Conservation (phyloP, 2,329 filamentous ascomycete species). For the Colletotrichum sp. region DNA sequence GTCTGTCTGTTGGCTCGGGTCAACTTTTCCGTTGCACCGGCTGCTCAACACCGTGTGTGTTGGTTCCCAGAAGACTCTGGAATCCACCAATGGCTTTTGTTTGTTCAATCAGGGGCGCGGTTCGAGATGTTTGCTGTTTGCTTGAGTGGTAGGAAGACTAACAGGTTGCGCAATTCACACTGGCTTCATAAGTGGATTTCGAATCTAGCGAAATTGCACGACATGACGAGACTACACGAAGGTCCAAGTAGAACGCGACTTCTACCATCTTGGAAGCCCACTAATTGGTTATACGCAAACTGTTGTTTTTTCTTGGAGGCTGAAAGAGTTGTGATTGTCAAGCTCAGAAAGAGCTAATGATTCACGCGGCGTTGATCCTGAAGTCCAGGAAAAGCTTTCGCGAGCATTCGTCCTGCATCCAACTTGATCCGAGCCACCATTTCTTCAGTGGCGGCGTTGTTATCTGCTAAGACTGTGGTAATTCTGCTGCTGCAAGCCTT, state of each 20-base stretch:
- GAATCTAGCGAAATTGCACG: background rate
- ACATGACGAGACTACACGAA: rapidly evolving
- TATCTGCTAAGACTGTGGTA: background rate
- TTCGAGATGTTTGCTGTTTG: background rate
- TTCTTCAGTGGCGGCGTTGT: background rate
- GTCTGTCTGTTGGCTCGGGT: background rate
- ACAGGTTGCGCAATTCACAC: background rate
- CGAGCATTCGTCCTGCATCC: background rate
- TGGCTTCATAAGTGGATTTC: background rate
- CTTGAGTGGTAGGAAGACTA: background rate
- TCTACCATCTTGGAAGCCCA: background rate
- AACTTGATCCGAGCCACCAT: background rate
- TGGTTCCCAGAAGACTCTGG: background rate
- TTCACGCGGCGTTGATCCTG: background rate
- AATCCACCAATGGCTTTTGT: background rate
- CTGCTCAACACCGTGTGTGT: background rate
- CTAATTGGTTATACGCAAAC: slow-evolving; percentile 23
- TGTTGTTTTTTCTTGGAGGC: background rate
- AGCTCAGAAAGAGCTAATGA: background rate
- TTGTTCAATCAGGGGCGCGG: background rate
- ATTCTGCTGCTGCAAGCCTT: rapidly evolving
- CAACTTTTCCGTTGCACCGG: background rate
- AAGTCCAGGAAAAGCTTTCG: background rate
- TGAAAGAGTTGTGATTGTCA: background rate
- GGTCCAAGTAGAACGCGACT: background rate